Conservation (phyloP, 2,329 filamentous ascomycete species). For the Trichoderma gracile region DNA sequence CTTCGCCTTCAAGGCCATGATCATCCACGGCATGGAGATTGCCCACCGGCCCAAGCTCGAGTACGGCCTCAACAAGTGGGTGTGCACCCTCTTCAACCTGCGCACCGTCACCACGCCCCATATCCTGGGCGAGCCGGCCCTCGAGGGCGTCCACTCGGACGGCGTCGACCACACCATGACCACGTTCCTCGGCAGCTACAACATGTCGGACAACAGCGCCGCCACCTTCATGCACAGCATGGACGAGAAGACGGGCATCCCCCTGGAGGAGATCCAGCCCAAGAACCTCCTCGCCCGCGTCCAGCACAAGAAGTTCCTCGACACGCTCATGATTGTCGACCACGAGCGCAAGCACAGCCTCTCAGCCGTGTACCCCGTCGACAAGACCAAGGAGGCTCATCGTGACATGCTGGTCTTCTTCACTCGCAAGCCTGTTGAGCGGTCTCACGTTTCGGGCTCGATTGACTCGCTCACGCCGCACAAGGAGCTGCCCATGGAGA, state of each 20-base stretch:
- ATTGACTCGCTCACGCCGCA: slow-evolving; percentile 34
- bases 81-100: slow-evolving; percentile 36
- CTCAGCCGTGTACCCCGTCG: slow-evolving; percentile 31
- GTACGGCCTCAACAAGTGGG: slow-evolving; percentile 34
- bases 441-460: slow-evolving; percentile 31
- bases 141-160: slow-evolving; percentile 39
- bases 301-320: slow-evolving; percentile 34
- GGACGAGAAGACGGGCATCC: slow-evolving; percentile 33
- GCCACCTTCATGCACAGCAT: slow-evolving; percentile 37
- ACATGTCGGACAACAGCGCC: slow-evolving; percentile 35
- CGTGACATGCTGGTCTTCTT: slow-evolving; percentile 38
- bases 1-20: slow-evolving; percentile 36
- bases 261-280: slow-evolving; percentile 30
- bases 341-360: slow-evolving; percentile 36
- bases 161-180: slow-evolving; percentile 40
- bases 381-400: slow-evolving; percentile 31
- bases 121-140: slow-evolving; percentile 36
- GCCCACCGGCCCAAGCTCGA: slow-evolving; percentile 32
- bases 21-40: slow-evolving; percentile 32
- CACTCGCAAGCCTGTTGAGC: slow-evolving; percentile 34
- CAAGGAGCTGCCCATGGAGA: slow-evolving; percentile 32
- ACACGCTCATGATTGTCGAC: slow-evolving; percentile 35
- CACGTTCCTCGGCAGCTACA: slow-evolving; percentile 33
- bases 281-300: slow-evolving; percentile 31
- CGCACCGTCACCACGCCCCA: slow-evolving; percentile 35